Base-by-base conservation (phyloP, 805 yeast genomes). In the Millerago galiae region DNA sequence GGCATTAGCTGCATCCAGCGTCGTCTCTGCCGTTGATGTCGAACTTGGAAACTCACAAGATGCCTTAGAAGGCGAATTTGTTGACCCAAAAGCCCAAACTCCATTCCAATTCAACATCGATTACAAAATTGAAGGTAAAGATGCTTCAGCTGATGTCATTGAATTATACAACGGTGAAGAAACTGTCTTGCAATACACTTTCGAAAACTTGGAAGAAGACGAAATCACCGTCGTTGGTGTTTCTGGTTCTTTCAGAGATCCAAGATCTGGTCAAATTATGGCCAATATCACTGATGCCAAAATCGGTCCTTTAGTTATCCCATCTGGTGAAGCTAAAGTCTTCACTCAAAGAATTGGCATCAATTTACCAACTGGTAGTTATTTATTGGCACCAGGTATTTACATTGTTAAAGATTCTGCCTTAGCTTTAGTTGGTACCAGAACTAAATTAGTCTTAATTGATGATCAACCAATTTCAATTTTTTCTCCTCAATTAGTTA, bases 401-500 rank as follows among this genome's bases (percentile, higher is more conserved):
- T 80, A 71, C 58, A 69, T 80, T 36, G 65, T 71, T 26, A 69
- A 66, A 54, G 66, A 74, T 28, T 73, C 74, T 8, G 62, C 72
- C 39, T 58, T 79, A 51, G 72, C 76, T 63, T 65, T 68, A 49
- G 66, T 83, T 33, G 77, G 78, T 40, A 72, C 83, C 24, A 69
- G 74, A 54, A 74, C 78, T 39, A 80, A 77, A 54, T 63, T 80
- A 45, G 65, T 84, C 35, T 60, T 67, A 17, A 74, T 89, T 43
- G 62, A 62, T 10, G 95, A 88, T 53, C 74, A 73, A 30, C 73
- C 81, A 43, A 67, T 89, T 52, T 81, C 95, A 1, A 49, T 81
- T 41, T 79, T 82, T 64, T 77, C 84, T 58, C 93, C 90, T 12
- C 79, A 81, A 62, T 74, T 88, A 55, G 57, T 87, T 45, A 60